These are phyloP conservation scores for Aureobasidium melanogenum DNA, from an alignment of 2,329 filamentous ascomycete species.

Conservation along the genomic window DNA sequence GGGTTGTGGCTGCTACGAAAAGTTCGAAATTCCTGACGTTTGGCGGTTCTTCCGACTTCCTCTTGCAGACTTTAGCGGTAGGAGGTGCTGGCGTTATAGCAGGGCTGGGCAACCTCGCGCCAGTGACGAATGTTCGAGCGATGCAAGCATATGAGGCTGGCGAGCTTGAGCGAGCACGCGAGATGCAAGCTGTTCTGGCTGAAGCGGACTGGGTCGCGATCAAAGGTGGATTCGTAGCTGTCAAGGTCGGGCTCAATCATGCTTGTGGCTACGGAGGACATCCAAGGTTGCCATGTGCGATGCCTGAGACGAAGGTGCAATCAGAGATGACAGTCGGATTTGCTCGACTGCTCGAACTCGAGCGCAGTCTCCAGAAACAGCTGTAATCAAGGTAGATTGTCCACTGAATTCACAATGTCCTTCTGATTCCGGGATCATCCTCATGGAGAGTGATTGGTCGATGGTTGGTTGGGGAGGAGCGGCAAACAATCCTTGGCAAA, in stretches of 20 bases:
- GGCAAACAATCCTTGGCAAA: not conserved
- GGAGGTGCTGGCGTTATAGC: conserved; percentile 65
- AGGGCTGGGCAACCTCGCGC: conserved; percentile 62
- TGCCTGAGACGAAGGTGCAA: conserved; percentile 32
- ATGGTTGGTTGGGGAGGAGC: too few relatives aligned
- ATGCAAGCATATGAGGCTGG: conserved; percentile 49
- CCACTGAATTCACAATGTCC: too few relatives aligned
- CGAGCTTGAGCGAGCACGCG: conserved; percentile 50
- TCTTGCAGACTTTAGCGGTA: conserved; percentile 58
- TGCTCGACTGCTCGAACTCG: conserved; percentile 35
- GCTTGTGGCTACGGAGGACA: conserved; percentile 58
- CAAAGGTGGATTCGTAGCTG: conserved; percentile 58
- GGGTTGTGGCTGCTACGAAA: conserved; percentile 42
- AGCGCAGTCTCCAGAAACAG: conserved; percentile 22
- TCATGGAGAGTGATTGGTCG: too few relatives aligned
- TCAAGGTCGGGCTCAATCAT: conserved; percentile 55
- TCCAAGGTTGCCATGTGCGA: conserved; percentile 48
- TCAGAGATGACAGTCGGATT: conserved; percentile 28
- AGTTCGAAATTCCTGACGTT: conserved; percentile 54
- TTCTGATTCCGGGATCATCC: too few relatives aligned
- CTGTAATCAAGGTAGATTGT: too few relatives aligned
- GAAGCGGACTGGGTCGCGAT: conserved; percentile 62
- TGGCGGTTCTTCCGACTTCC: conserved; percentile 67
- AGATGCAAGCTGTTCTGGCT: conserved; percentile 57
- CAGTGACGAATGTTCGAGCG: conserved; percentile 51